These are phyloP conservation scores for Harringtonia lauricola DNA, from an alignment of 2,329 filamentous ascomycete genomes.

Conservation along the genomic window DNA sequence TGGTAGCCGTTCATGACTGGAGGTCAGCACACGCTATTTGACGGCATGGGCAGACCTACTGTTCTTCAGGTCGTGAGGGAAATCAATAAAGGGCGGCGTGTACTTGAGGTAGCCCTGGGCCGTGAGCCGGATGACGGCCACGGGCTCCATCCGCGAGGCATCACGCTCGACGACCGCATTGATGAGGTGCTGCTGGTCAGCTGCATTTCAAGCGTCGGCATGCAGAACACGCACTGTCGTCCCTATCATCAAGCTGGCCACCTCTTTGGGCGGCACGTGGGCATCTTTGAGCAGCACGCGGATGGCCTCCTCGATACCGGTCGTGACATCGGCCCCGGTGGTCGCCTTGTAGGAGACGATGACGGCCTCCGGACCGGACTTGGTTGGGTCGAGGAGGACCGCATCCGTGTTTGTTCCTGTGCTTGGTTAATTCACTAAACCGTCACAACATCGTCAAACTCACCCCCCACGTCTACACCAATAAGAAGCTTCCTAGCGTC, in stretches of 20 bases:
- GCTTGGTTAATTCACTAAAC: too few species aligned
- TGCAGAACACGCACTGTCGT: conserved; percentile 11
- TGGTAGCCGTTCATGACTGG: conserved; percentile 32
- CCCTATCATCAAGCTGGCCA: conserved; percentile 12
- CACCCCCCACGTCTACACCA: conserved; percentile 30
- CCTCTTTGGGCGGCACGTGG: not conserved
- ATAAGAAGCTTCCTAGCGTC: conserved; percentile 13
- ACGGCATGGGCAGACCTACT: too few species aligned
- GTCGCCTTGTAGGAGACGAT: conserved; percentile 10
- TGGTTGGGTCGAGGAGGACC: conserved; percentile 33
- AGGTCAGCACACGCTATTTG: conserved; percentile 20
- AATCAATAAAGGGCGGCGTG: conserved; percentile 28
- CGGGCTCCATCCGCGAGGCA: conserved; percentile 13
- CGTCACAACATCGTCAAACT: too few species aligned
- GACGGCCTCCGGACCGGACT: conserved; percentile 19
- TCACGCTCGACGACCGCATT: conserved; percentile 15
- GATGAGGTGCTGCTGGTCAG: conserved; percentile 20
- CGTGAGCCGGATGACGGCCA: conserved; percentile 22
- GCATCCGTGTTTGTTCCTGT: conserved; percentile 40
- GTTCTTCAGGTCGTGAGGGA: conserved; percentile 24
- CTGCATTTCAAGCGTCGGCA: too few species aligned
- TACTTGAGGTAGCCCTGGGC: conserved; percentile 19
- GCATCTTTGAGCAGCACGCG: conserved; percentile 5
- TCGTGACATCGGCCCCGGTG: conserved; percentile 6
- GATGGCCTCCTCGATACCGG: conserved; percentile 11